Conservation (phyloP, 148 eudicot genomes). For the Arbutus unedo region DNA sequence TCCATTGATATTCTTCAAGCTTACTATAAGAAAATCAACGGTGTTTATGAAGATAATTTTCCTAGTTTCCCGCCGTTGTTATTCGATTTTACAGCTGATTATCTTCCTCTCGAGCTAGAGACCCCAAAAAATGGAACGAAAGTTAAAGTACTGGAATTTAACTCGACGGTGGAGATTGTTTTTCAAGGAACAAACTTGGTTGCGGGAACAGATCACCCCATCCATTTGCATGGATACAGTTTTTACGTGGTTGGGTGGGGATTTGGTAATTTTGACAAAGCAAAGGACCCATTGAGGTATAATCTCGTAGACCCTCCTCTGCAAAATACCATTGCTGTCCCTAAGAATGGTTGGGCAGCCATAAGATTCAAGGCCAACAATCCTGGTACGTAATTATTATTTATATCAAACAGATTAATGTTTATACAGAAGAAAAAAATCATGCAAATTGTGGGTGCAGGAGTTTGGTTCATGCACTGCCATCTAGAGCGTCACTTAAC, state of each 20-base stretch:
- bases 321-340: constrained; percentile 21
- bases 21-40: constrained; percentile 17
- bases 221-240: constrained; percentile 27
- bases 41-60: constrained; percentile 19
- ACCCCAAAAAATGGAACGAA: not conserved
- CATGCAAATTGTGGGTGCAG: not conserved
- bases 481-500: constrained; percentile 37
- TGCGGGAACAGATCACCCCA: constrained; percentile 22
- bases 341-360: constrained; percentile 21
- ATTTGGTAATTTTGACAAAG: constrained; percentile 22
- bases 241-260: constrained; percentile 27
- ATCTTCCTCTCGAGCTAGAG: constrained; percentile 7
- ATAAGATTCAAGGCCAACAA: constrained; percentile 22
- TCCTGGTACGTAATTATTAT: constrained; percentile 10
- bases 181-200: constrained; percentile 21
- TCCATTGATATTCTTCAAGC: constrained; percentile 22
- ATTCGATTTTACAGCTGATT: constrained; percentile 17
- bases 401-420: no score
- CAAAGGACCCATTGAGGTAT: constrained; percentile 19
- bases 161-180: constrained; percentile 22
- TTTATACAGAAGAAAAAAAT: no score
- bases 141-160: constrained; percentile 17
- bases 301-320: constrained; percentile 26
- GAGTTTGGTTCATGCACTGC: constrained; percentile 45
- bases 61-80: constrained; percentile 15